Evolutionary conservation across 2,329 filamentous ascomycete species (phyloP).

Genomic region (Colletotrichum sp.): DNA sequence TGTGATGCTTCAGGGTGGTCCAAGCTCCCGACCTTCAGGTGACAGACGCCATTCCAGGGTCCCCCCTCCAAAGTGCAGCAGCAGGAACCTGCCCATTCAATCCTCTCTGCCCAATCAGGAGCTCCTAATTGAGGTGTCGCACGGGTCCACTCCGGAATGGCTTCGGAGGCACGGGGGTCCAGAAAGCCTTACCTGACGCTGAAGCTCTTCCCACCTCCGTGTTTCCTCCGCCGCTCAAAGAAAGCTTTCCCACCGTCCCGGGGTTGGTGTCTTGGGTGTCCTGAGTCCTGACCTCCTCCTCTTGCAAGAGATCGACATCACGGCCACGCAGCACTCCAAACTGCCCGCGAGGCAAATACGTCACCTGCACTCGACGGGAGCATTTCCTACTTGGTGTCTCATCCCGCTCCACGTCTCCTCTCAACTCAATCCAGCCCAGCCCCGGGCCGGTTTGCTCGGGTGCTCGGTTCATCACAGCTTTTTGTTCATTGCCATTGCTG

Average conservation of each 20-base stretch:
- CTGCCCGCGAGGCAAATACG: background rate
- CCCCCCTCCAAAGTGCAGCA: background rate
- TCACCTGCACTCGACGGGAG: background rate
- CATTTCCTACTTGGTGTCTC: conserved; percentile 4
- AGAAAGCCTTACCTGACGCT: conserved; percentile 3
- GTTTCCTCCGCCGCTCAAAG: background rate
- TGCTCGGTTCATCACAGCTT: background rate
- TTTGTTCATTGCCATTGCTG: background rate
- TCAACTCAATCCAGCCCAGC: background rate
- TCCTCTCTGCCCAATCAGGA: background rate
- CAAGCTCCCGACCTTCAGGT: background rate
- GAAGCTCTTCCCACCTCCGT: background rate
- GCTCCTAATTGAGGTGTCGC: background rate
- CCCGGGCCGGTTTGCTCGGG: background rate
- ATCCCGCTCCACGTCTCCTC: background rate
- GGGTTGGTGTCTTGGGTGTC: background rate
- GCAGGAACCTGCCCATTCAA: background rate
- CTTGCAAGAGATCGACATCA: background rate
- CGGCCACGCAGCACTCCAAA: background rate
- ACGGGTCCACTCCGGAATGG: background rate
- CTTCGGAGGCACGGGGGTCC: background rate
- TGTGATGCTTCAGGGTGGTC: background rate
- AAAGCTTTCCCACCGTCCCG: background rate
- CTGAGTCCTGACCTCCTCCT: background rate
- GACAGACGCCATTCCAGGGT: background rate